Conservation (phyloP, 192 early-diverging fungal genomes). For the Linnemannia elongata region DNA sequence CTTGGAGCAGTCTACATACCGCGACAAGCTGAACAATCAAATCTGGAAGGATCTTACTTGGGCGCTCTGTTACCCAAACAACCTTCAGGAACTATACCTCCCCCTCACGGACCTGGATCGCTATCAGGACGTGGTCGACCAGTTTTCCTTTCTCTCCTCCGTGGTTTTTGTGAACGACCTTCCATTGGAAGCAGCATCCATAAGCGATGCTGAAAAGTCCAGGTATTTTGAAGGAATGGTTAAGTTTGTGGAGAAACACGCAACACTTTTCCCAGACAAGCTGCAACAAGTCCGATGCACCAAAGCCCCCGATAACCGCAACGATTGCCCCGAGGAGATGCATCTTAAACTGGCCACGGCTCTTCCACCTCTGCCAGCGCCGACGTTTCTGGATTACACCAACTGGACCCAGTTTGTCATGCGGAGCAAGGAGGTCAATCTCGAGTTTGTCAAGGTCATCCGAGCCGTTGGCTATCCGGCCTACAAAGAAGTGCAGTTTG, state of each 20-base stretch:
- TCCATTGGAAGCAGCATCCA: neutral
- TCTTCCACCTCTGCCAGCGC: neutral
- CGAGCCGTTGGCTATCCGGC: neutral
- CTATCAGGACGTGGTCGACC: neutral
- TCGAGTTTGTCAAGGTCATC: neutral
- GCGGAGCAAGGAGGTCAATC: neutral
- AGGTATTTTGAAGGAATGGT: neutral
- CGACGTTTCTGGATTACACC: neutral
- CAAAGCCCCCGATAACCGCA: neutral
- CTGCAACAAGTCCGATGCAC: neutral
- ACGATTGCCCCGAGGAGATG: neutral
- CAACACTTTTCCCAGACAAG: neutral
- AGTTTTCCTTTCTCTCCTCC: neutral
- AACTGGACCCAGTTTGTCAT: neutral
- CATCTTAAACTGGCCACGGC: neutral
- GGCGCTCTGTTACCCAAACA: neutral
- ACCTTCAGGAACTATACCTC: neutral
- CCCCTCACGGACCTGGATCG: neutral
- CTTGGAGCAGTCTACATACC: neutral
- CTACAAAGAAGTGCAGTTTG: neutral
- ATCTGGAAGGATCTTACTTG: neutral
- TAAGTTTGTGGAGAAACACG: neutral
- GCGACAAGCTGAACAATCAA: neutral
- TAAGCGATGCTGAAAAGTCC: neutral
- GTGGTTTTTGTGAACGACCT: neutral